phyloP scores from a whole-genome alignment of 176 grass and related monocot genomes.

The Aegilops longissima region DNA sequence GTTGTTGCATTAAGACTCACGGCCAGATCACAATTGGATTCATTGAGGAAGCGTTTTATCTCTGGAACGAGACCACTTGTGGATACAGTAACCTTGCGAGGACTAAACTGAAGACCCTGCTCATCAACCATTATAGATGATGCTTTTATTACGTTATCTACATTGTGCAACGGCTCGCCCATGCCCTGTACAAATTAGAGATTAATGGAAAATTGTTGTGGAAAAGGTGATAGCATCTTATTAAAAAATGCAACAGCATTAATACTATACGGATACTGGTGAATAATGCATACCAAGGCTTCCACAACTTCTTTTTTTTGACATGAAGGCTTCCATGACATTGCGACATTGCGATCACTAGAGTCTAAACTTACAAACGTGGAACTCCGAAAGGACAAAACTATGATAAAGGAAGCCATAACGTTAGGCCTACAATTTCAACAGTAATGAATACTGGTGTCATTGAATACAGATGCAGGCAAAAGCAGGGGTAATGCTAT shows the following conservation, averaged over 20 bases:
- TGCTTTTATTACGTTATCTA: constrained; percentile 89
- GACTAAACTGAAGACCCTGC: constrained; percentile 95
- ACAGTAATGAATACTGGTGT: neutral
- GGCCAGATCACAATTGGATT: constrained; percentile 75
- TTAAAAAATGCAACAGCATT: constrained; percentile 6
- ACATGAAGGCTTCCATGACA: neutral
- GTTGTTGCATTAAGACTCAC: constrained; percentile 98
- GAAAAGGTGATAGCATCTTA: neutral
- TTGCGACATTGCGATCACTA: neutral
- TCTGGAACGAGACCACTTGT: constrained; percentile 91
- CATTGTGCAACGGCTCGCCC: constrained; percentile 92
- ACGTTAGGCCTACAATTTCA: constrained; percentile 13
- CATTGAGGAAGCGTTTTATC: constrained; percentile 78
- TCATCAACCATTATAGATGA: constrained; percentile 87
- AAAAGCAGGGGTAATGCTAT: neutral
- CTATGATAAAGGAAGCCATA: constrained; percentile 5
- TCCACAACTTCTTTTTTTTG: neutral
- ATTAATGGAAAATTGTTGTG: constrained; percentile 1
- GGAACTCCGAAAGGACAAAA: neutral
- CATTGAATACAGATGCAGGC: constrained; percentile 16
- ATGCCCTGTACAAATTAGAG: constrained; percentile 62
- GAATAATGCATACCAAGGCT: neutral
- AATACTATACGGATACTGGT: neutral
- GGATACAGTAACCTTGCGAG: constrained; percentile 83
- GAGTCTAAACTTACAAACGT: neutral